Base-by-base conservation (phyloP, 352 stramenopile species). In the Globisporangium iwayamae region DNA sequence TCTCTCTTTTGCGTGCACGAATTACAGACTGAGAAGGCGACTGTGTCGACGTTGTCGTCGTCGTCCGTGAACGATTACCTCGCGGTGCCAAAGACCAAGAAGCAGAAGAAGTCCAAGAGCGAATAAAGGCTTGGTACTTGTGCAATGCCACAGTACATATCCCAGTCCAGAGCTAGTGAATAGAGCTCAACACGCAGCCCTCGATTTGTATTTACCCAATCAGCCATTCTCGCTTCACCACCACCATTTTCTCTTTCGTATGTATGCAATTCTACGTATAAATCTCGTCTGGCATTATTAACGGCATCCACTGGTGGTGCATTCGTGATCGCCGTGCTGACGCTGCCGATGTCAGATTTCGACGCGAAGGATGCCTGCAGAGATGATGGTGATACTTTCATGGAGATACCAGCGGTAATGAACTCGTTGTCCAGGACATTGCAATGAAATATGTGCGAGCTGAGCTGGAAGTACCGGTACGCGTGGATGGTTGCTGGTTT, bases 21-120 rank as follows among this genome's bases (percentile, higher is more conserved):
- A n/a, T 11, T 43, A 47, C 41, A 90, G 78, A 74, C 46, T 18
- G 55, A 79, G 58, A 78, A 74, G 54, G 61, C 72, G 52, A 72
- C 30, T 59, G 68, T 74, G 14, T 58, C 64, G 41, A 71, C 70
- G 9, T 32, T 60, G 18, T 48, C 61, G 18, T 48, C 67, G 28
- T 63, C 68, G 51, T 83, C 78, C 2, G 72, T 91, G 50, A 73
- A 82, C 67, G 83, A 91, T 64, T 91, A 89, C 57, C 60, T 91
- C 56, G 72, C 79, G 4, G 65, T 90, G n/a, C 83, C 83, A 3
- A 65, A 72, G 56, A 71, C 75, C 38, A 83, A 82, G 67, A 81
- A 83, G 68, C 70, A 79, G 64, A 90, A 88, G 69, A 85, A 87
- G 70, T 38, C 38, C 63, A 83, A 77, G 67, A 18, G 18, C 18